Percentiles rank a stretch among this genome's conserved stretches.
These are phyloP conservation scores for Gossypium lobatum DNA, from an alignment of 441 rosid species.

Conservation along the genomic window DNA sequence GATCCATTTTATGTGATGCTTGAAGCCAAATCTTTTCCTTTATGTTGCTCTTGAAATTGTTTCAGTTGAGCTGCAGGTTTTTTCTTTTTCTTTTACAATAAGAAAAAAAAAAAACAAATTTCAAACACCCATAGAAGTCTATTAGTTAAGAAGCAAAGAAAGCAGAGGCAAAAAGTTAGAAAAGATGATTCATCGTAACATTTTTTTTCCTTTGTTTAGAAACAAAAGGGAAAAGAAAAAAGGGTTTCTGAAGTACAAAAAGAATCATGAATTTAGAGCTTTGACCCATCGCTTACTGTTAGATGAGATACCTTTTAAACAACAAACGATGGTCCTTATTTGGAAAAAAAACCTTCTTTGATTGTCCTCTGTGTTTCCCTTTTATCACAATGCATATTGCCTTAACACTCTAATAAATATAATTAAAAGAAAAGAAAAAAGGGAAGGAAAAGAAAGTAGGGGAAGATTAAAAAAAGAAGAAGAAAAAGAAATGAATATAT, in stretches of 20 bases:
- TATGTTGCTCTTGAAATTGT: slow-evolving; percentile 29
- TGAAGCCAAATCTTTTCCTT: slow-evolving; percentile 28
- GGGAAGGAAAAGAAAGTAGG: no score
- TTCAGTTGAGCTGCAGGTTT: slow-evolving; percentile 34
- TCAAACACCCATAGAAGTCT: not conserved
- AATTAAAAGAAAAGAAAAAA: no score
- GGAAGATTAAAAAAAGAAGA: no score
- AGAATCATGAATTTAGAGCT: slow-evolving; percentile 1
- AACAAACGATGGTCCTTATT: no score
- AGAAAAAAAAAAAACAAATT: slow-evolving; percentile 13
- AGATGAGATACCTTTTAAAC: no score
- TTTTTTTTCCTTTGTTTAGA: not conserved
- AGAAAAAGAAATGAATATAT: no score
- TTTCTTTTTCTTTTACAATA: not conserved
- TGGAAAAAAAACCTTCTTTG: no score
- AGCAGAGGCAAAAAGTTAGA: not conserved
- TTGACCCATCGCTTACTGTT: no score
- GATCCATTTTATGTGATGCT: slow-evolving; percentile 43
- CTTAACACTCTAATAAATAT: no score
- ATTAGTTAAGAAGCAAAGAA: slow-evolving; percentile 5
- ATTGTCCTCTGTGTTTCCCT: not conserved
- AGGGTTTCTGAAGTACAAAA: not conserved
- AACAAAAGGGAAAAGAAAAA: not conserved
- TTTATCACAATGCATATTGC: no score
- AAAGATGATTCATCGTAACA: not conserved